Evolutionary conservation across 805 yeast species (phyloP), one percentile per base, ranked within the genome.

Genomic region (Yamadazyma philogaea): DNA sequence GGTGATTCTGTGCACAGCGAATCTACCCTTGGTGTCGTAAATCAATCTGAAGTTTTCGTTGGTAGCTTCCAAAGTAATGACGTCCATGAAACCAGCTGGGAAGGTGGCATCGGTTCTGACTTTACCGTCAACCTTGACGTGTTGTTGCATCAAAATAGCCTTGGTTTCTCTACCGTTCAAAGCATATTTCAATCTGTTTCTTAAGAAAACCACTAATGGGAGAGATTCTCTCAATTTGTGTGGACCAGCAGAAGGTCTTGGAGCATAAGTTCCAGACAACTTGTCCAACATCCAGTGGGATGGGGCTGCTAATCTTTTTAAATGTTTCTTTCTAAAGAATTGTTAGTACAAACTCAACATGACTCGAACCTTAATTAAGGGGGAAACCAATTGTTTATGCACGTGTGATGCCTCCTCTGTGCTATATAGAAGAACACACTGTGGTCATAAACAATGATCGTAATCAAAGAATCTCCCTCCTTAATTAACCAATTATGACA

Each of bases 241-340:
- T 73, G 99, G 99, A 81, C 99, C 99, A 63, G 96, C 84, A 55
- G 97, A 89, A 70, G 98, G 96, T 81, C 98, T 89, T 80, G 99
- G 99, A 56, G 99, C 99, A 75, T 93, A 93, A 69, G 87, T 81
- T 74, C 99, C 99, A 70, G 97, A 87, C 79, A 93, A 82, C 81
- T 93, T 93, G 95, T 95, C 99, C 81, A 93, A 87, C 95, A 93
- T 87, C 99, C 99, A 93, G 85, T 93, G 99, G 81, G 90, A 85
- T 82, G 99, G 99, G 75, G 99, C 99, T 75, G 98, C 96, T 78
- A 91, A 85, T 85, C 98, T 89, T 84, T 91, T 90, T 75, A 90
- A 84, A 76, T 91, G 97, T 84, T 91, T 90, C 90, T 89, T 88
- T 85, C 90, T 86, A 70, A 15, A 31, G 11, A 24, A 22, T 14